These are phyloP conservation scores for Lyophyllum semitale DNA, from an alignment of 768 basidiomycete species.

Conservation along the genomic window DNA sequence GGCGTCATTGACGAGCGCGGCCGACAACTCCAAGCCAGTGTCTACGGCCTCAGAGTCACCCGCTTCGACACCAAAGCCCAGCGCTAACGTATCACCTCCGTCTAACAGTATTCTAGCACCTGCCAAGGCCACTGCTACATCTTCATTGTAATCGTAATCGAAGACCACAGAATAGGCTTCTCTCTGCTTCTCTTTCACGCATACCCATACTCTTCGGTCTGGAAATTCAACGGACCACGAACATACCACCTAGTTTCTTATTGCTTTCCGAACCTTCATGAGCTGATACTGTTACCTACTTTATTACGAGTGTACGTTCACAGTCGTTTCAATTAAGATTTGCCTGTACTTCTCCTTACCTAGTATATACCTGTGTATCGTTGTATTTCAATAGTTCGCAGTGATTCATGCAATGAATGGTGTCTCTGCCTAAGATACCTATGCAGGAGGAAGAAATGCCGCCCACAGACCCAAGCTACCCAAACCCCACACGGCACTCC, in stretches of 20 bases:
- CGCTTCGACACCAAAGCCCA: neutral
- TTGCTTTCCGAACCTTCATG: neutral
- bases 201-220: neutral
- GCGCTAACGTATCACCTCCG: neutral
- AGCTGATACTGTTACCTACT: neutral
- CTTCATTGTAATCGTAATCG: neutral
- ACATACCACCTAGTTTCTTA: neutral
- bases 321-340: too few species aligned
- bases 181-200: neutral
- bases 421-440: constrained; percentile 3
- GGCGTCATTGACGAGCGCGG: neutral
- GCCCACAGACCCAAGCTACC: constrained; percentile 77
- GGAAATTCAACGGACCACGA: neutral
- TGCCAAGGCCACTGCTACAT: neutral
- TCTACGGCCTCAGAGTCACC: neutral
- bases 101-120: too few species aligned
- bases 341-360: neutral
- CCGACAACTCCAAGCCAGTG: neutral
- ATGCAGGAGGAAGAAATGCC: constrained; percentile 91
- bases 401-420: neutral
- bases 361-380: neutral
- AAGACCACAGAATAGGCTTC: neutral
- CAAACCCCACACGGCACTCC: constrained; percentile 79
- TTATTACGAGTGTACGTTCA: too few species aligned
- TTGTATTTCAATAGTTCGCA: too few species aligned